Evolutionary conservation across 2,329 filamentous ascomycete genomes (phyloP).

Genomic region (Penicillium brevicompactum): DNA sequence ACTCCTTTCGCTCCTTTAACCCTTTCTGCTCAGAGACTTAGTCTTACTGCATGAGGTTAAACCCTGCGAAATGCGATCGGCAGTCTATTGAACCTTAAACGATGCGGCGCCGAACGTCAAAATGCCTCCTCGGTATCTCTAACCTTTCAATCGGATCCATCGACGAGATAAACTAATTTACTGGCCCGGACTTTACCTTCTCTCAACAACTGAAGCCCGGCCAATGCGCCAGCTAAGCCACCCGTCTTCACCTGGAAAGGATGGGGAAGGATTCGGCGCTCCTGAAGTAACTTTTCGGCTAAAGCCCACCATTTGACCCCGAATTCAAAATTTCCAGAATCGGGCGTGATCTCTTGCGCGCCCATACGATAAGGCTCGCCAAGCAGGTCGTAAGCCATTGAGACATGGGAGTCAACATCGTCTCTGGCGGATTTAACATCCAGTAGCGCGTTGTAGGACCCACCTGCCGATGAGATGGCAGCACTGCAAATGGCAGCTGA

Average conservation of each 20-base stretch:
- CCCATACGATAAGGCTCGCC: conserved; percentile 24
- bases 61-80: neutral
- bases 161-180: conserved; percentile 25
- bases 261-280: conserved; percentile 20
- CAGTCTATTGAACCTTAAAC: neutral
- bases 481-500: conserved; percentile 22
- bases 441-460: conserved; percentile 22
- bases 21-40: neutral
- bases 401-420: conserved; percentile 22
- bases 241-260: conserved; percentile 16
- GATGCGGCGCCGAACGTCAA: neutral
- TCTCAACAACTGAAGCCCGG: conserved; percentile 21
- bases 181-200: conserved; percentile 22
- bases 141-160: conserved; percentile 1
- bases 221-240: conserved; percentile 18
- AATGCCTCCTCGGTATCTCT: neutral
- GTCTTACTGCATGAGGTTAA: neutral
- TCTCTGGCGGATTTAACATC: conserved; percentile 16
- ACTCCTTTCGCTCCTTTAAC: neutral
- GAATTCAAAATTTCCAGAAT: conserved; percentile 16
- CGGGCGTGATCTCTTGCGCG: conserved; percentile 1
- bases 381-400: conserved; percentile 23
- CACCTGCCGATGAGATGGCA: conserved; percentile 20
- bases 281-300: conserved; percentile 16
- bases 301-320: conserved; percentile 13